A percentile compares a stretch with the other conserved stretches of the same genome.
phyloP scores from a whole-genome alignment of 495 filamentous ascomycete genomes.

The Astrocystis sublimbata region DNA sequence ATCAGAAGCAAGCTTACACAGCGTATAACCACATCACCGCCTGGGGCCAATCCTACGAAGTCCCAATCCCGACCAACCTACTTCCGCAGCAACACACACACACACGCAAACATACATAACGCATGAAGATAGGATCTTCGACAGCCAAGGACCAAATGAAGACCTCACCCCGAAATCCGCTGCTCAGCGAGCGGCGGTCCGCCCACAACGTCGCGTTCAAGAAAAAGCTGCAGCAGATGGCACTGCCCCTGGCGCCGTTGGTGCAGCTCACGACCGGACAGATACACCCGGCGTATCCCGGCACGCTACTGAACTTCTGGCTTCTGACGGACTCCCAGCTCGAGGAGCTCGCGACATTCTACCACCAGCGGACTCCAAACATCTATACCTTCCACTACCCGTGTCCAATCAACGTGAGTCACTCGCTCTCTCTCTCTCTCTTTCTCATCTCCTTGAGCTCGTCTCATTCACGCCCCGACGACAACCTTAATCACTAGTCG shows the following conservation, averaged over 20 bases:
- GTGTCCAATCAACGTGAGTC: constrained; percentile 41
- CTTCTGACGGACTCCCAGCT: constrained; percentile 71
- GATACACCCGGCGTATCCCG: constrained; percentile 66
- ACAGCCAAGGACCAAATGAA: constrained; percentile 19
- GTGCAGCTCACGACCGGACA: constrained; percentile 59
- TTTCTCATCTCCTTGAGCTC: background rate
- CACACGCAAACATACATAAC: too few relatives aligned
- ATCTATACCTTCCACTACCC: constrained; percentile 63
- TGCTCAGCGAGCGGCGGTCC: constrained; percentile 33
- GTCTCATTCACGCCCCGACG: background rate
- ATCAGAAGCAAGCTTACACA: background rate
- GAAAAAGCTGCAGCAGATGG: constrained; percentile 47
- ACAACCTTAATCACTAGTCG: background rate
- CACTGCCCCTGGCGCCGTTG: constrained; percentile 57
- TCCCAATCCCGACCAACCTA: background rate
- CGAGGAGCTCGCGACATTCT: constrained; percentile 71
- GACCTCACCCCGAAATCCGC: constrained; percentile 21
- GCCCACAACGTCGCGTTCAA: constrained; percentile 39
- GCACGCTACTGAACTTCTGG: constrained; percentile 67
- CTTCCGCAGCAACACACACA: background rate
- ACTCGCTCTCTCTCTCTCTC: background rate
- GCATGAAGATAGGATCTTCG: background rate
- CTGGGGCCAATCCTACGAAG: background rate
- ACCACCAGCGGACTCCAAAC: constrained; percentile 67
- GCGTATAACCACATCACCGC: too few relatives aligned